phyloP scores from a whole-genome alignment of 495 filamentous ascomycete species.

The Bryoglossum gracile region DNA sequence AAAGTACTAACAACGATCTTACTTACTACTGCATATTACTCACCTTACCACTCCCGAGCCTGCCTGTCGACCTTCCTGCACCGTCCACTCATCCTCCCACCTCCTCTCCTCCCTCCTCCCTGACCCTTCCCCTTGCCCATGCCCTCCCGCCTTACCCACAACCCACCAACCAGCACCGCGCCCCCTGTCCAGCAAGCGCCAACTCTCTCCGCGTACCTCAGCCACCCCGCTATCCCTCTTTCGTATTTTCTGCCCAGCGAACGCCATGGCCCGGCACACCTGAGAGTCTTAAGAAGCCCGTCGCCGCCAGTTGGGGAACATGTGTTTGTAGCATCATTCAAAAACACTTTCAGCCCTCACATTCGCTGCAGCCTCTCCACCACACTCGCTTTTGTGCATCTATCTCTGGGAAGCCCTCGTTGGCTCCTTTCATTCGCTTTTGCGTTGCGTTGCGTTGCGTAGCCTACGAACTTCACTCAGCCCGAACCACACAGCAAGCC shows the following conservation, averaged over 20 bases:
- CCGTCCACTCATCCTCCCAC: too few species aligned
- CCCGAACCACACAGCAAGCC: conserved; percentile 15
- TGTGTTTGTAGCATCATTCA: conserved; percentile 21
- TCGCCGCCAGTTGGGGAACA: conserved; percentile 6
- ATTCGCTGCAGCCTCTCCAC: conserved; percentile 11
- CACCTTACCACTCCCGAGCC: too few species aligned
- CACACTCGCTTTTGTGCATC: conserved; percentile 22
- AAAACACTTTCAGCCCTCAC: conserved; percentile 8
- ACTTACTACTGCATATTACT: too few species aligned
- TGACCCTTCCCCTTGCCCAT: too few species aligned
- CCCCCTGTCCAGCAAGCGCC: conserved; percentile 1
- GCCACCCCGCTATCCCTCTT: conserved; percentile 14
- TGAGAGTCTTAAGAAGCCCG: conserved; percentile 18
- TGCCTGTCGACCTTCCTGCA: too few species aligned
- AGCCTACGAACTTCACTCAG: conserved; percentile 19
- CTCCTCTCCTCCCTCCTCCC: too few species aligned
- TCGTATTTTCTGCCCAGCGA: conserved; percentile 11
- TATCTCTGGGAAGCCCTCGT: conserved; percentile 50
- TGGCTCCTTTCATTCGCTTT: conserved; percentile 57
- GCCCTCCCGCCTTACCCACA: background rate
- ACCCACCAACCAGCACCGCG: background rate
- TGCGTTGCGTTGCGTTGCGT: conserved; percentile 20
- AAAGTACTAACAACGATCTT: too few species aligned
- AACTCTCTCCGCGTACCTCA: background rate
- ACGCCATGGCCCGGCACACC: background rate